A percentile compares a stretch with the other conserved stretches of the same genome.
phyloP scores from a whole-genome alignment of 1,284 basidiomycete species.

The Athelia psychrophila region DNA sequence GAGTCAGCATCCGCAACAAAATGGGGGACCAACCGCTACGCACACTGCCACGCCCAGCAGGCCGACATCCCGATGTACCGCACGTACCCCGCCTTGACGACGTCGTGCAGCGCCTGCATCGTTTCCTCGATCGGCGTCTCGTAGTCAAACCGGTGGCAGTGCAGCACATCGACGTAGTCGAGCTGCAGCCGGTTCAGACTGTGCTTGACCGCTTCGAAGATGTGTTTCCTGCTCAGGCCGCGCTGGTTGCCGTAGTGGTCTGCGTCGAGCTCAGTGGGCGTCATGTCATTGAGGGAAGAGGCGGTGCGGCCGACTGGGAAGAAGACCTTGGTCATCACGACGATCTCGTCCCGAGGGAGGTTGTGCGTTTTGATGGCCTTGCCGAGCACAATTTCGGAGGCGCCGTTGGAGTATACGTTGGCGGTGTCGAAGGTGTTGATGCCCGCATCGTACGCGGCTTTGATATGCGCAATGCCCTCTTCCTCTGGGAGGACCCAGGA shows the following conservation, averaged over 20 bases:
- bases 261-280: conserved; percentile 15
- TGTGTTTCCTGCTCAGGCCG: conserved; percentile 50
- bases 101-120: conserved; percentile 48
- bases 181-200: conserved; percentile 38
- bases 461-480: conserved; percentile 26
- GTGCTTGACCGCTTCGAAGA: conserved; percentile 43
- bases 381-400: conserved; percentile 53
- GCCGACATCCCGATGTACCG: conserved; percentile 48
- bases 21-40: neutral
- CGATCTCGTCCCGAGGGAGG: conserved; percentile 53
- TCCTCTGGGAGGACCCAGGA: conserved; percentile 31
- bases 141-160: conserved; percentile 41
- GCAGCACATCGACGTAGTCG: conserved; percentile 42
- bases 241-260: conserved; percentile 59
- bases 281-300: conserved; percentile 19
- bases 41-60: conserved; percentile 18
- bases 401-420: conserved; percentile 40
- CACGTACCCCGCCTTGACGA: conserved; percentile 42
- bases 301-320: conserved; percentile 27
- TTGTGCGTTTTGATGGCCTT: conserved; percentile 55
- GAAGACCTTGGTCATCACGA: conserved; percentile 52
- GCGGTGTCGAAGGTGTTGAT: conserved; percentile 43
- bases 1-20: neutral
- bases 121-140: conserved; percentile 41
- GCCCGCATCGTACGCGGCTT: conserved; percentile 25